Evolutionary conservation across 2,329 filamentous ascomycete species (phyloP).

Genomic region (Monilinia polystroma): DNA sequence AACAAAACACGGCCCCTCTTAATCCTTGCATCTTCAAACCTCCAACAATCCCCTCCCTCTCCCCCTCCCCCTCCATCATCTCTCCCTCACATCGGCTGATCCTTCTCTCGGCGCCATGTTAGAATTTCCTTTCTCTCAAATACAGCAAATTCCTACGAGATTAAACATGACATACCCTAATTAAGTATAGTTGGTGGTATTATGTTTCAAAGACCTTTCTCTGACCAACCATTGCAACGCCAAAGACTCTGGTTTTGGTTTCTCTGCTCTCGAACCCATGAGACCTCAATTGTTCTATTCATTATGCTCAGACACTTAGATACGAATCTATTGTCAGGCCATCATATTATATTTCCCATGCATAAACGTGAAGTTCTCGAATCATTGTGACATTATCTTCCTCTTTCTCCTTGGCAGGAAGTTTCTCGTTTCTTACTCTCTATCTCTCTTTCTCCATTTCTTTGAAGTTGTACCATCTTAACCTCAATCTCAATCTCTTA

Average conservation of each 20-base stretch:
- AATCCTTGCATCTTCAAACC: background rate
- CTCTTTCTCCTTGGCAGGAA: slow-evolving; percentile 23
- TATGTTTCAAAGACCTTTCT: slow-evolving; percentile 28
- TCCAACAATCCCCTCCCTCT: background rate
- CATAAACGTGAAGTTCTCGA: slow-evolving; percentile 26
- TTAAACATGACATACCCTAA: background rate
- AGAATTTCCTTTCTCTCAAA: background rate
- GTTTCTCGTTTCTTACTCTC: slow-evolving; percentile 23
- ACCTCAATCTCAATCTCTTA: background rate
- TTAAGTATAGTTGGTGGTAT: background rate
- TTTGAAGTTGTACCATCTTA: slow-evolving; percentile 10
- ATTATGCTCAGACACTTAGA: slow-evolving; percentile 17
- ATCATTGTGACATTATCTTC: slow-evolving; percentile 14
- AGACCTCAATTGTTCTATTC: slow-evolving; percentile 22
- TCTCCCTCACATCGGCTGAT: too few species aligned
- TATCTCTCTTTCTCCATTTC: background rate
- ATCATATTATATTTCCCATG: slow-evolving; percentile 20
- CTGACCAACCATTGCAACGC: slow-evolving; percentile 25
- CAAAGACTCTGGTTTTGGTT: slow-evolving; percentile 25
- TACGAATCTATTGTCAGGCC: slow-evolving; percentile 28
- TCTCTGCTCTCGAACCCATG: slow-evolving; percentile 16
- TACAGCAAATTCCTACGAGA: background rate
- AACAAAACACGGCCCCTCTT: slow-evolving; percentile 8
- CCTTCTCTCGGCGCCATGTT: background rate
- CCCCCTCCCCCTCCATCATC: background rate